phyloP scores from a whole-genome alignment of 1,284 basidiomycete genomes.

The Trametes hirsuta region DNA sequence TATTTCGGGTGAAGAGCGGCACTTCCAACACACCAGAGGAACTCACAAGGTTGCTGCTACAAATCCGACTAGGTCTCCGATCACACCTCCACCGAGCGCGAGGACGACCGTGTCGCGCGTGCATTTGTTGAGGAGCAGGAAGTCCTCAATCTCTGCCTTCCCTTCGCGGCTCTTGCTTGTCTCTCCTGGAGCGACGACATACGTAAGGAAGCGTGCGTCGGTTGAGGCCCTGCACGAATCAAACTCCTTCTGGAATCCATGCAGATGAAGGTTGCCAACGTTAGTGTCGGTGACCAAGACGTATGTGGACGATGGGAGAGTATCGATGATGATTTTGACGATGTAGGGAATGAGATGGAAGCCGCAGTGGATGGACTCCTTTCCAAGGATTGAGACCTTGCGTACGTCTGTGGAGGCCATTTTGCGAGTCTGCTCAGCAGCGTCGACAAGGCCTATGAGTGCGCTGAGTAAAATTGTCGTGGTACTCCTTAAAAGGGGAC shows the following conservation, averaged over 20 bases:
- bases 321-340: slow-evolving; percentile 74
- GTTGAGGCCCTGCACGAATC: slow-evolving; percentile 39
- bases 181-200: slow-evolving; percentile 90
- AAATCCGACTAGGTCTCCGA: slow-evolving; percentile 95
- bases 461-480: neutral
- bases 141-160: slow-evolving; percentile 96
- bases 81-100: slow-evolving; percentile 95
- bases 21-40: neutral
- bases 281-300: slow-evolving; percentile 93
- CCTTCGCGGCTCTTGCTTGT: slow-evolving; percentile 89
- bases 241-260: slow-evolving; percentile 72
- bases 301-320: slow-evolving; percentile 86
- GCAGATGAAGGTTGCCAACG: slow-evolving; percentile 81
- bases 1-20: slow-evolving; percentile 30
- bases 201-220: slow-evolving; percentile 74
- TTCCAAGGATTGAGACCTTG: slow-evolving; percentile 86
- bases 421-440: neutral
- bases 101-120: slow-evolving; percentile 94
- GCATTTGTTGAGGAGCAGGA: slow-evolving; percentile 85
- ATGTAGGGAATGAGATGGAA: slow-evolving; percentile 91
- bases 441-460: too few relatives aligned
- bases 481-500: neutral
- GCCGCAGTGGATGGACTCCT: slow-evolving; percentile 89
- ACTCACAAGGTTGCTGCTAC: slow-evolving; percentile 97
- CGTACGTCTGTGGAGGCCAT: slow-evolving; percentile 47